These are phyloP conservation scores for Chaetomium strumarium DNA, from an alignment of 2,329 filamentous ascomycete species.

Conservation along the genomic window DNA sequence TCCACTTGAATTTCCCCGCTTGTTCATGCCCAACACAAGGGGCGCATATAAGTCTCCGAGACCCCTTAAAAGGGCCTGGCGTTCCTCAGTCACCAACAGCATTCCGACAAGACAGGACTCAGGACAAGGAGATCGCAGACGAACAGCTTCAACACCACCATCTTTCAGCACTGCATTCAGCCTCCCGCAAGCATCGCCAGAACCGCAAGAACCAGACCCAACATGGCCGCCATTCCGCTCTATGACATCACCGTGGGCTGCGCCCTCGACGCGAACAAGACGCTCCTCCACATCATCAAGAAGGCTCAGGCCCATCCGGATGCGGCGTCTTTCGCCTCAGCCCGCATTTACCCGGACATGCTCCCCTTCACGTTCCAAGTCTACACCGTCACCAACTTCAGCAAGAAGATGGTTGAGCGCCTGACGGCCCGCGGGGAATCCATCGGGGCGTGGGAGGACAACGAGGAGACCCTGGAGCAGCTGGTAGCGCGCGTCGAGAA, in stretches of 20 bases:
- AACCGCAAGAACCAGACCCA: not conserved
- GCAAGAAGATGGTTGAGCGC: constrained; percentile 27
- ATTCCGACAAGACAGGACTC: too few species aligned
- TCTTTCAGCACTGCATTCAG: too few species aligned
- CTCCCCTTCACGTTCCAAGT: constrained; percentile 33
- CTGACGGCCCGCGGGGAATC: constrained; percentile 23
- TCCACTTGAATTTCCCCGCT: too few species aligned
- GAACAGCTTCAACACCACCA: too few species aligned
- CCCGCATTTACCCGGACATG: constrained; percentile 32
- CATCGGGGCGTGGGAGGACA: constrained; percentile 24
- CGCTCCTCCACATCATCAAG: constrained; percentile 28
- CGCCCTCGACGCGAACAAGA: constrained; percentile 17
- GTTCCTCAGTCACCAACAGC: too few species aligned
- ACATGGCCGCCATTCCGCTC: constrained; percentile 28
- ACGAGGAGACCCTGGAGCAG: constrained; percentile 31
- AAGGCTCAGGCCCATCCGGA: constrained; percentile 29
- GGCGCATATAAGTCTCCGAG: too few species aligned
- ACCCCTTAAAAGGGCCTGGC: too few species aligned
- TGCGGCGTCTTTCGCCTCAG: constrained; percentile 23
- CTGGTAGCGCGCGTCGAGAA: constrained; percentile 28
- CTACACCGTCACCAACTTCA: constrained; percentile 27
- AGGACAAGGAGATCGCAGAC: too few species aligned
- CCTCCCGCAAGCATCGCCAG: not conserved
- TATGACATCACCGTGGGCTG: constrained; percentile 28
- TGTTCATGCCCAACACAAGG: too few species aligned